A percentile compares a stretch with the other conserved stretches of the same genome.
These are phyloP conservation scores for Fomitopsis betulina DNA, from an alignment of 1,284 basidiomycete species.

Conservation along the genomic window DNA sequence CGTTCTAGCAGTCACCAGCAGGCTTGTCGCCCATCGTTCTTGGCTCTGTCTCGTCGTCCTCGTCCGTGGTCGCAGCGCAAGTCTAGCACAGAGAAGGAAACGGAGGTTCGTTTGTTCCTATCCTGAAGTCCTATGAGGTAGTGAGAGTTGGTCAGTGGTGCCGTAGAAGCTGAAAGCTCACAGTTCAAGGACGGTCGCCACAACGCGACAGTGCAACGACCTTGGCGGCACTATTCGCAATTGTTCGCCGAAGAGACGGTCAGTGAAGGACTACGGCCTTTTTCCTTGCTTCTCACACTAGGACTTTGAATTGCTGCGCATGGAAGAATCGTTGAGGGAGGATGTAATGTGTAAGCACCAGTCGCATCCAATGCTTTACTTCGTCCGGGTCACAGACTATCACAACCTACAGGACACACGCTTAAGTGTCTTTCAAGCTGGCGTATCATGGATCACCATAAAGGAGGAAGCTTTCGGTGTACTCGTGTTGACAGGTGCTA, in stretches of 20 bases:
- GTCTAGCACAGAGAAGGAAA: no score
- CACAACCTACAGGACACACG: background rate
- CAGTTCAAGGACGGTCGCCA: no score
- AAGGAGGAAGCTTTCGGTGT: no score
- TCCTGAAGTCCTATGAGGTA: no score
- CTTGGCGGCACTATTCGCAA: background rate
- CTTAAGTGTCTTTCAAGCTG: background rate
- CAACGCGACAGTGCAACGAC: background rate
- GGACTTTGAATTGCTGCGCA: background rate
- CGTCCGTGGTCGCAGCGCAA: no score
- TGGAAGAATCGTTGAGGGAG: background rate
- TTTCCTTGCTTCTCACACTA: background rate
- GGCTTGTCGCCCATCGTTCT: background rate
- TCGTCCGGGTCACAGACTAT: background rate
- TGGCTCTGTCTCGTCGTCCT: background rate
- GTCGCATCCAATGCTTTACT: background rate
- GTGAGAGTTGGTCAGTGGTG: no score
- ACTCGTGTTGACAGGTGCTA: background rate
- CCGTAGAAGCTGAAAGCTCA: no score
- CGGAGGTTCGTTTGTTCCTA: no score
- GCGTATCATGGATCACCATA: background rate
- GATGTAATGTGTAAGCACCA: background rate
- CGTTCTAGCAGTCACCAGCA: background rate
- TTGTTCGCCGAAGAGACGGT: background rate
- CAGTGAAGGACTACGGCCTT: background rate